Base-by-base conservation (phyloP, 768 basidiomycete species). In the Tephrocybe sp. region DNA sequence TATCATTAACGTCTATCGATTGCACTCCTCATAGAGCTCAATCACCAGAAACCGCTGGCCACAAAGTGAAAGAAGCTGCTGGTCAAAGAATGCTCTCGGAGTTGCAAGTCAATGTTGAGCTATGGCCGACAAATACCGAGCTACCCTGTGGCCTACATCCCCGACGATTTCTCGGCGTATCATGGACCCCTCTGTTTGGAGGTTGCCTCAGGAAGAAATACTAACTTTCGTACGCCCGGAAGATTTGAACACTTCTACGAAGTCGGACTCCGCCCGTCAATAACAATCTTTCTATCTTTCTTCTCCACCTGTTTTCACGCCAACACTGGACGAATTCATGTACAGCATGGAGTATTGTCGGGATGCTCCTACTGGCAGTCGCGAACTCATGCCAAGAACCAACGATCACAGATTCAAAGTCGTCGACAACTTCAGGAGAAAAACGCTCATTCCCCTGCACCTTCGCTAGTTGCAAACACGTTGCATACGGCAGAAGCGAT, bases 241-340 rank as follows among this genome's bases (percentile, higher is more conserved):
- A 12, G 50, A 55, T 36, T 33, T 54, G 11, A 7, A 26, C 6
- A n/a, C 8, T 20, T 34, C 17, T 16, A 4, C 10, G 5, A 39
- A 44, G n/a, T 5, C n/a, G n/a, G n/a, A n/a, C n/a, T n/a, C n/a
- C n/a, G n/a, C n/a, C n/a, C n/a, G n/a, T n/a, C n/a, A n/a, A n/a
- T n/a, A n/a, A n/a, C n/a, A n/a, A 1, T 31, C 20, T 43, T 5
- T 9, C 39, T 32, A 10, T 19, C 17, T 19, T 13, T 31, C n/a
- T 16, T 16, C 20, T 30, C 11, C 30, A 42, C 45, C 34, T 16
- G 4, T 38, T 6, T 42, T 42, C 39, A 51, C 44, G n/a, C 48
- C 51, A 7, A 52, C 51, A 8, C 10, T 50, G 40, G 51, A 52
- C n/a, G 51, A 53, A 49, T 50, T 52, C 34, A 52, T 56, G 51